These are phyloP conservation scores for Cladosporium sp. DNA, from an alignment of 2,329 filamentous ascomycete species.

Conservation along the genomic window DNA sequence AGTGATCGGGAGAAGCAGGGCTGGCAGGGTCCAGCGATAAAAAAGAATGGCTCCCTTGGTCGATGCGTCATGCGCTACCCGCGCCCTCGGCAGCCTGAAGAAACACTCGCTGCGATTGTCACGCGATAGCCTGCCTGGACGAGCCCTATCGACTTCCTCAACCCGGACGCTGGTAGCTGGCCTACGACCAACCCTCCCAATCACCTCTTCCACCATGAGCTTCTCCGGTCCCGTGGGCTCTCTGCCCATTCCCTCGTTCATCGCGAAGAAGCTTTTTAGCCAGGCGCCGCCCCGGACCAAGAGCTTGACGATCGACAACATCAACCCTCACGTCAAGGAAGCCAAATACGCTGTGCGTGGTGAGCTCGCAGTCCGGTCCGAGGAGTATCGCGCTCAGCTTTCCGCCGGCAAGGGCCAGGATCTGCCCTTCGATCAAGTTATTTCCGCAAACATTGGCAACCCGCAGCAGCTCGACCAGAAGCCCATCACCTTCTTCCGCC, in stretches of 20 bases:
- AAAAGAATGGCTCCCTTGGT: conserved; percentile 3
- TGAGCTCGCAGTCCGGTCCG: conserved; percentile 87
- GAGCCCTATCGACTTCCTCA: conserved; percentile 1
- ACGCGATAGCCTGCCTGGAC: not conserved
- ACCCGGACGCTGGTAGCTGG: not conserved
- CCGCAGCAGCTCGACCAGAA: conserved; percentile 98
- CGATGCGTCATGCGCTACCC: conserved; percentile 11
- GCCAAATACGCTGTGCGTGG: conserved; percentile 96
- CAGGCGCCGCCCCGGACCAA: conserved; percentile 9
- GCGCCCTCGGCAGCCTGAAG: not conserved
- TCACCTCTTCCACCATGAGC: conserved; percentile 5
- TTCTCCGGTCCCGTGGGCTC: conserved; percentile 15
- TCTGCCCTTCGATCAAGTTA: conserved; percentile 83
- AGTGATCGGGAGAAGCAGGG: not conserved
- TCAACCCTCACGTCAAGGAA: conserved; percentile 80
- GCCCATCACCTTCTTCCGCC: conserved; percentile 97
- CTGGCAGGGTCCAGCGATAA: not conserved
- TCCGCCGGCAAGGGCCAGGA: conserved; percentile 50
- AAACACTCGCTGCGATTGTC: not conserved
- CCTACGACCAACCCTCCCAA: not conserved
- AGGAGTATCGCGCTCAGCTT: conserved; percentile 76
- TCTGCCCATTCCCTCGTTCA: conserved; percentile 19
- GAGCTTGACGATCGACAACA: conserved; percentile 67
- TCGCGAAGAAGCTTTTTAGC: conserved; percentile 10
- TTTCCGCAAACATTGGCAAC: conserved; percentile 98